These are phyloP conservation scores for Claviceps capensis DNA, from an alignment of 2,329 filamentous ascomycete genomes.

Conservation along the genomic window DNA sequence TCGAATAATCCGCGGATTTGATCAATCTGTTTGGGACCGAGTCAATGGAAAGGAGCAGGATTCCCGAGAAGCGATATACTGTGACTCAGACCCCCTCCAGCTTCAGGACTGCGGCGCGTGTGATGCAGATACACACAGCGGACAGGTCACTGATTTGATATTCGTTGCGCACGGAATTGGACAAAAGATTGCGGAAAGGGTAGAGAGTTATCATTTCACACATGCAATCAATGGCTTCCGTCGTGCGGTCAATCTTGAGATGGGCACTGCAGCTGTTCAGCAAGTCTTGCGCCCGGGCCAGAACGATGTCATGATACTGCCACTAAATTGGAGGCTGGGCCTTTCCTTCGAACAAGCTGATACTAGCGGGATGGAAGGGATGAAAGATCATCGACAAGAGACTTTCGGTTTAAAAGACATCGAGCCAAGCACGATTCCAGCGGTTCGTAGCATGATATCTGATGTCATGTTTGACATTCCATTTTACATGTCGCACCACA, in stretches of 20 bases:
- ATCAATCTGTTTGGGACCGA: constrained; percentile 61
- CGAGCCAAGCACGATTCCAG: constrained; percentile 78
- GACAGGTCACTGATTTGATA: constrained; percentile 72
- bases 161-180: constrained; percentile 92
- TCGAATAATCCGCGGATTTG: constrained; percentile 80
- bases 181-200: constrained; percentile 85
- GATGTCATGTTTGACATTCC: constrained; percentile 98
- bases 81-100: constrained; percentile 14
- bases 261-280: constrained; percentile 61
- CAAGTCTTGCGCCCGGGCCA: constrained; percentile 61
- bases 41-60: constrained; percentile 33
- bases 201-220: constrained; percentile 95
- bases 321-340: constrained; percentile 84
- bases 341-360: constrained; percentile 76
- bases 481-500: constrained; percentile 94
- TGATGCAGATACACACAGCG: constrained; percentile 45
- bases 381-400: constrained; percentile 38
- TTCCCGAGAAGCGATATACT: neutral
- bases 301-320: constrained; percentile 85
- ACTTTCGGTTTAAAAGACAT: constrained; percentile 69
- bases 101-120: constrained; percentile 39
- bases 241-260: constrained; percentile 71
- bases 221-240: constrained; percentile 89
- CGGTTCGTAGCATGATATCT: constrained; percentile 84
- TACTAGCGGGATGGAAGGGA: constrained; percentile 40